Percentiles rank a stretch among this genome's conserved stretches.
phyloP scores from a whole-genome alignment of 345 rosid species.

The Bruguiera gymnorhiza region DNA sequence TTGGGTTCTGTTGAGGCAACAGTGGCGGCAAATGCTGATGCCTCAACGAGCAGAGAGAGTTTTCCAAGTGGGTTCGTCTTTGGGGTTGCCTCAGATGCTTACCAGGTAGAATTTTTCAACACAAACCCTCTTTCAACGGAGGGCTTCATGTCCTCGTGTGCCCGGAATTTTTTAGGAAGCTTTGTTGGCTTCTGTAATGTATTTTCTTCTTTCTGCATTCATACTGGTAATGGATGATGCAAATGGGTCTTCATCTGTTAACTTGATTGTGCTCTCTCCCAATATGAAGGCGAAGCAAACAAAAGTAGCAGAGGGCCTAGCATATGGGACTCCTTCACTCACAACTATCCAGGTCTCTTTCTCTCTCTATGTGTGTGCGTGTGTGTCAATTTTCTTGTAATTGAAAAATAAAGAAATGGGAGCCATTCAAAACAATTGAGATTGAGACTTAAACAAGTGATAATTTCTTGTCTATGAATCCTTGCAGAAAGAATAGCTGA shows the following conservation, averaged over 20 bases:
- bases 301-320: constrained; percentile 27
- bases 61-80: constrained; percentile 28
- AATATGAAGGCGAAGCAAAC: constrained; percentile 42
- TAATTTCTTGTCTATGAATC: background rate
- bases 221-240: background rate
- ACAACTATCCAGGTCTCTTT: constrained; percentile 31
- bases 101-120: constrained; percentile 21
- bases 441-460: no score
- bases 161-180: background rate
- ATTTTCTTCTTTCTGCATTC: background rate
- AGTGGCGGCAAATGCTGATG: background rate
- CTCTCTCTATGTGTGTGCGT: background rate
- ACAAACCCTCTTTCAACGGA: background rate
- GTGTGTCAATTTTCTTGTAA: background rate
- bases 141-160: background rate
- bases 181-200: background rate
- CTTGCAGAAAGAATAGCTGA: constrained; percentile 39
- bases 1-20: background rate
- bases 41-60: background rate
- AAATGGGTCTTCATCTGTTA: background rate
- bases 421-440: no score
- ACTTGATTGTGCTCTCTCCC: background rate
- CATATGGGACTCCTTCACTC: constrained; percentile 23
- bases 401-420: no score
- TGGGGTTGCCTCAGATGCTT: constrained; percentile 33